phyloP scores from a whole-genome alignment of 495 filamentous ascomycete species.

The Zalerion maritima region DNA sequence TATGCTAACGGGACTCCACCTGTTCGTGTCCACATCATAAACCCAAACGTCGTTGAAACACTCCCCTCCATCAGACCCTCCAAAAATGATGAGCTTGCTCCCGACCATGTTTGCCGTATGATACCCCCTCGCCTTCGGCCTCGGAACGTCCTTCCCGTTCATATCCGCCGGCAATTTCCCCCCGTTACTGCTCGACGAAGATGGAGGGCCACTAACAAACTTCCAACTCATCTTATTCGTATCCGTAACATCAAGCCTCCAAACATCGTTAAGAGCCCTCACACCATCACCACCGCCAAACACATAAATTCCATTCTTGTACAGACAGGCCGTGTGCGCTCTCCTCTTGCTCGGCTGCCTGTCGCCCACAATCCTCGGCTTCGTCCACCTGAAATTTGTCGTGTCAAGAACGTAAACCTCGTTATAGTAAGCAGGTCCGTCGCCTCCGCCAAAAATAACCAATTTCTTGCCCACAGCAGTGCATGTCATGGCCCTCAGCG shows the following conservation, averaged over 20 bases:
- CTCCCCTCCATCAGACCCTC: slow-evolving; percentile 49
- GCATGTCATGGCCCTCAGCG: slow-evolving; percentile 50
- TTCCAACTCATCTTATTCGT: slow-evolving; percentile 48
- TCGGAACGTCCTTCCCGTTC: too few relatives aligned
- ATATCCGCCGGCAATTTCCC: slow-evolving; percentile 12
- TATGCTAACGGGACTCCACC: slow-evolving; percentile 38
- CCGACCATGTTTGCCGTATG: slow-evolving; percentile 59
- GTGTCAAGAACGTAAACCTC: slow-evolving; percentile 56
- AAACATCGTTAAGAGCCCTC: slow-evolving; percentile 50
- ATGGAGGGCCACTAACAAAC: slow-evolving; percentile 31
- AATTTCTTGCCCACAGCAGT: slow-evolving; percentile 52
- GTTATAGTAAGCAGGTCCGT: slow-evolving; percentile 53
- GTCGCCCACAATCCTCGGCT: slow-evolving; percentile 38
- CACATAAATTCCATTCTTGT: slow-evolving; percentile 51
- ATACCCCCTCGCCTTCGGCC: slow-evolving; percentile 47
- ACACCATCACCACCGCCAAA: slow-evolving; percentile 54
- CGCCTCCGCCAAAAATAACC: slow-evolving; percentile 50
- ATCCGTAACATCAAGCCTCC: slow-evolving; percentile 50
- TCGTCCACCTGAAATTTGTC: slow-evolving; percentile 44
- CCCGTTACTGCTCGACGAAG: slow-evolving; percentile 3
- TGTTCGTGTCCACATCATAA: slow-evolving; percentile 43
- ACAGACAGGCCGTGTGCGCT: slow-evolving; percentile 50
- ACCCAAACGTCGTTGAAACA: slow-evolving; percentile 58
- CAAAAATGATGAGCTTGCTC: slow-evolving; percentile 50
- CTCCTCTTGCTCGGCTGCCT: slow-evolving; percentile 37